Evolutionary conservation across 495 filamentous ascomycete species (phyloP), one percentile per base, ranked within the genome.

Genomic region (Aspergillus homomorphus): DNA sequence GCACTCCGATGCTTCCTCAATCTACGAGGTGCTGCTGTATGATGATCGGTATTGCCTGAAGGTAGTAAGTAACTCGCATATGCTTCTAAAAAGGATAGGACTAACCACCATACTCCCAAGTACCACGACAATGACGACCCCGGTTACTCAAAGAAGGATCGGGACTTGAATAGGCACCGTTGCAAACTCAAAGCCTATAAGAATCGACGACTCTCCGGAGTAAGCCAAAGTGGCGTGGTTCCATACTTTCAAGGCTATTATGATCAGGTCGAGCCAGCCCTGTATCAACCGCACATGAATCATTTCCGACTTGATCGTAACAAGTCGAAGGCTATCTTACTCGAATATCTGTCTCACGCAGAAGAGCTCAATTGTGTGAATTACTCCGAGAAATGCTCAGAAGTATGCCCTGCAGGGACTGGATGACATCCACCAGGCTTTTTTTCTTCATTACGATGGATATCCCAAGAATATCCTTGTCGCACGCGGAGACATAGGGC

Each of bases 381-480:
- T 53, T 69, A 69, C 46, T 69, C 62, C 1, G 59, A 67, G 59
- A 67, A 26, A 19, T 55, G 5, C 62, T 60, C 21, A n/a, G n/a
- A n/a, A n/a, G n/a, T 60, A 58, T 58, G 23, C 22, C 41, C 6
- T 49, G 45, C 62, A 67, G 51, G 68, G 63, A 20, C 60, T 59
- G 52, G 33, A 62, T 16, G 23, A 57, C 51, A 62, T 66, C 48
- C 63, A 60, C 26, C 42, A 20, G 6, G 65, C 61, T 9, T 28
- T 48, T 18, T 48, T 72, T 23, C 50, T 54, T 21, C 63, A 72
- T 49, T 15, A 28, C 44, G 66, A 72, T 49, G 62, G 64, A 14
- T 72, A 65, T 20, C 62, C 69, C 3, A 66, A 45, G 41, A 65
- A 68, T 10, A 45, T 69, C 33, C 61, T 69, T 21, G 33, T 70